Conservation (phyloP, 495 filamentous ascomycete species). For the Penicillium verhagenii region DNA sequence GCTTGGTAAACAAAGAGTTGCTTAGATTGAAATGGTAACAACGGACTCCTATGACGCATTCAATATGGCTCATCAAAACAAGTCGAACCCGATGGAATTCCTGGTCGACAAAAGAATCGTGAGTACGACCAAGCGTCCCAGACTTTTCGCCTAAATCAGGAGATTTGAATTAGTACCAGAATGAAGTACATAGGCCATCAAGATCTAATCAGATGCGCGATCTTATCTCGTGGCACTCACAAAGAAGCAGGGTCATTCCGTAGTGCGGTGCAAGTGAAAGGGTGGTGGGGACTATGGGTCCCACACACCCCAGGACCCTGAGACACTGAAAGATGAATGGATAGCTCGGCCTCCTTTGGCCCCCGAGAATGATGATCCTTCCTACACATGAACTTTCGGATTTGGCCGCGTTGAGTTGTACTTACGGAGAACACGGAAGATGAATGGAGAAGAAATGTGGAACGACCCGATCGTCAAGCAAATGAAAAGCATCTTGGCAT, state of each 20-base stretch:
- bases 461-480: background rate
- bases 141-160: no score
- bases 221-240: background rate
- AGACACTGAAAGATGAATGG: slow-evolving; percentile 2
- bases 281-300: background rate
- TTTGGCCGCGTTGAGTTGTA: background rate
- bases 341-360: background rate
- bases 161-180: no score
- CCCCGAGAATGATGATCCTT: background rate
- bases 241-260: background rate
- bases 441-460: slow-evolving; percentile 2
- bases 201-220: slow-evolving; percentile 6
- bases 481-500: background rate
- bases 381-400: background rate
- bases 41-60: no score
- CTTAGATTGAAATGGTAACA: no score
- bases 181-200: background rate
- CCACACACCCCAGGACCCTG: background rate
- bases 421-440: background rate
- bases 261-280: background rate
- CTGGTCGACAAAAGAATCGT: no score
- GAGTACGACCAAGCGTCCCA: no score
- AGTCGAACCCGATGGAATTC: no score
- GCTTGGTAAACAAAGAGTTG: no score
- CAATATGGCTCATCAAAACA: no score